Conservation (phyloP, 345 rosid genomes). For the Rhizophora apiculata region DNA sequence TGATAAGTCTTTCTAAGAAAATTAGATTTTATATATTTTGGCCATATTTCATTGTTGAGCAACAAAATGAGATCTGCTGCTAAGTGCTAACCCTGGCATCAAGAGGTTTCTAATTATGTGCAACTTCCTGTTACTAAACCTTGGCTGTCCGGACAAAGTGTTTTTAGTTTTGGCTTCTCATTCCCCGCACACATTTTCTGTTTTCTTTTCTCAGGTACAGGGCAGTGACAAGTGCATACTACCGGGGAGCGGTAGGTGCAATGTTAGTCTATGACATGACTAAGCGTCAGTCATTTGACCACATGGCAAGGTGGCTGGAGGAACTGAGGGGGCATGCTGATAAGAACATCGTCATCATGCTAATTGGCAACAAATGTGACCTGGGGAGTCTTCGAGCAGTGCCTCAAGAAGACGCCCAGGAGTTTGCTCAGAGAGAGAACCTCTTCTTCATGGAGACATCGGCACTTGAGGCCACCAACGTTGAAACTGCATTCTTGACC, state of each 20-base stretch:
- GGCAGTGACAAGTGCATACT: slow-evolving; percentile 83
- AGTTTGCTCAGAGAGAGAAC: slow-evolving; percentile 83
- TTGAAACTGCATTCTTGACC: slow-evolving; percentile 68
- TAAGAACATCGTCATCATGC: slow-evolving; percentile 78
- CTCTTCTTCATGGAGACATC: slow-evolving; percentile 87
- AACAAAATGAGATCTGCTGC: no score
- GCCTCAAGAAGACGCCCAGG: slow-evolving; percentile 73
- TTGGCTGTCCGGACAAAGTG: no score
- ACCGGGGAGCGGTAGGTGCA: slow-evolving; percentile 81
- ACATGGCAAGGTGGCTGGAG: slow-evolving; percentile 82
- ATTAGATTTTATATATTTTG: no score
- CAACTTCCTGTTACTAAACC: no score
- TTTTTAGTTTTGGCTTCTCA: not conserved
- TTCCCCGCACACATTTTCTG: not conserved
- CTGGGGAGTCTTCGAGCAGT: slow-evolving; percentile 72
- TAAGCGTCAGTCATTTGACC: slow-evolving; percentile 78
- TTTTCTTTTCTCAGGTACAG: slow-evolving; percentile 50
- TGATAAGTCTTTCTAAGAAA: no score
- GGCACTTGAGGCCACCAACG: slow-evolving; percentile 76
- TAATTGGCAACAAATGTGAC: slow-evolving; percentile 77
- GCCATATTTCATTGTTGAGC: no score
- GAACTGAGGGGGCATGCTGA: slow-evolving; percentile 81
- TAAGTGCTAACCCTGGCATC: no score
- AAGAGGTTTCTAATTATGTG: no score
- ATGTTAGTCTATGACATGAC: slow-evolving; percentile 87